Percentiles rank a stretch among this genome's conserved stretches.
Evolutionary conservation across 108 stramenopile species (phyloP).

Genomic region (Phaeodactylum tricornutum): DNA sequence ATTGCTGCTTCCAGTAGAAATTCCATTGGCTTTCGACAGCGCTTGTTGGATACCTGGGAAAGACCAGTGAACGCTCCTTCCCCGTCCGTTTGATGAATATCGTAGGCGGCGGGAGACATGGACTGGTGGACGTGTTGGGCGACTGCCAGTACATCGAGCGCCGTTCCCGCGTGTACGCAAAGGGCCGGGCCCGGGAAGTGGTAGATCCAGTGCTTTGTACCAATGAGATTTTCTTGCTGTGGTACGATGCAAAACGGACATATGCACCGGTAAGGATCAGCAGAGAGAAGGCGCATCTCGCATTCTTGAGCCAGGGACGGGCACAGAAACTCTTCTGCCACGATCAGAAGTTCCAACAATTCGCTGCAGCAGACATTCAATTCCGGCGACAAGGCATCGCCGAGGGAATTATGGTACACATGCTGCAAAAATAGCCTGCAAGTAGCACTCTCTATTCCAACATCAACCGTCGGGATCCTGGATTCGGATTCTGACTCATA

Average conservation of each 20-base stretch:
- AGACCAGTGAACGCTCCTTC: too few species aligned
- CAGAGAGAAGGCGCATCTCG: conserved; percentile 51
- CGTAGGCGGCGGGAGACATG: too few species aligned
- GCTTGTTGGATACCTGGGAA: too few species aligned
- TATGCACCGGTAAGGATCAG: conserved; percentile 7
- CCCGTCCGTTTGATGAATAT: too few species aligned
- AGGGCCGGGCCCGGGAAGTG: conserved; percentile 4
- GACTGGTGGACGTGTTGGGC: too few species aligned
- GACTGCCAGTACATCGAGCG: conserved; percentile 21
- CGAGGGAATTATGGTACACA: conserved; percentile 63
- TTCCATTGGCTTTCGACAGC: too few species aligned
- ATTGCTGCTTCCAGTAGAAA: too few species aligned
- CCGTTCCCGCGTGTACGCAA: conserved; percentile 5
- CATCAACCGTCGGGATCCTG: conserved; percentile 17
- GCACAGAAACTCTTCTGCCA: conserved; percentile 69
- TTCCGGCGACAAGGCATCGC: conserved; percentile 22
- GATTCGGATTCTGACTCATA: conserved; percentile 3
- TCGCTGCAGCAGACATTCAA: conserved; percentile 8
- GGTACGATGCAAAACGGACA: conserved; percentile 7
- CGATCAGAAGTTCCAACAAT: conserved; percentile 45
- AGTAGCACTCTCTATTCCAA: conserved; percentile 21
- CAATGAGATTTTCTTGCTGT: not conserved
- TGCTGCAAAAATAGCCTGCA: conserved; percentile 43
- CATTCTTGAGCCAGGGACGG: conserved; percentile 54
- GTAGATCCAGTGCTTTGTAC: conserved; percentile 5